A percentile compares a stretch with the other conserved stretches of the same genome.
Conservation (phyloP, 2,329 filamentous ascomycete genomes). For the Colletotrichum musae region DNA sequence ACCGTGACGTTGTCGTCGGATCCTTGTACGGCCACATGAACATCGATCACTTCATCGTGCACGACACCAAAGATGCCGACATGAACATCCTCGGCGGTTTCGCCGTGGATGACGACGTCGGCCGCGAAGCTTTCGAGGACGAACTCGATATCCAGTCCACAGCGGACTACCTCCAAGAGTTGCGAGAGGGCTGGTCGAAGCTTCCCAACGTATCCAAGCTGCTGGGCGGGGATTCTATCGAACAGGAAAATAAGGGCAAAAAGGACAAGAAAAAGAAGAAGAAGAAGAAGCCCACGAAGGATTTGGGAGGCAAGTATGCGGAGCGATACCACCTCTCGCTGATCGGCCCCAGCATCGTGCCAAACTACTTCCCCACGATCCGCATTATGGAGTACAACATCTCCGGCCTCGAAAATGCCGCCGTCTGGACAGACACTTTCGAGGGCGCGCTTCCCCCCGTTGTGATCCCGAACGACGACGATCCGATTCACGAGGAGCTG, state of each 20-base stretch:
- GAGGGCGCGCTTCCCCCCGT: constrained; percentile 1
- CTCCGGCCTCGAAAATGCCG: constrained; percentile 75
- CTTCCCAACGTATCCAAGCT: constrained; percentile 70
- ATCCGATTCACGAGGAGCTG: constrained; percentile 46
- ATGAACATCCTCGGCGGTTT: constrained; percentile 61
- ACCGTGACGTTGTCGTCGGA: constrained; percentile 87
- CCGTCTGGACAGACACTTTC: constrained; percentile 60
- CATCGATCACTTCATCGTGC: constrained; percentile 95
- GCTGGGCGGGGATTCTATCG: constrained; percentile 41
- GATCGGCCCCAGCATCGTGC: constrained; percentile 89
- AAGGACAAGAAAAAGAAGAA: constrained; percentile 58
- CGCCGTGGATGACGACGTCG: constrained; percentile 42
- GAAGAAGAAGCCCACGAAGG: constrained; percentile 67
- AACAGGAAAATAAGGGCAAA: constrained; percentile 48
- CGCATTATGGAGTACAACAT: constrained; percentile 97
- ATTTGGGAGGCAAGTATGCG: constrained; percentile 83
- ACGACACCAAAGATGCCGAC: constrained; percentile 85
- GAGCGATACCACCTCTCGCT: constrained; percentile 88
- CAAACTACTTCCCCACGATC: constrained; percentile 91
- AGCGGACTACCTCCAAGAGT: constrained; percentile 83
- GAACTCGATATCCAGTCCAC: constrained; percentile 76
- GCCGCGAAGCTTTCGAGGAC: constrained; percentile 60
- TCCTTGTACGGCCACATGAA: constrained; percentile 97
- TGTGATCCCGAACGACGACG: constrained; percentile 36
- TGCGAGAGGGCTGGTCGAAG: constrained; percentile 83